phyloP scores from a whole-genome alignment of 345 rosid genomes.

The Hypericum perforatum region DNA sequence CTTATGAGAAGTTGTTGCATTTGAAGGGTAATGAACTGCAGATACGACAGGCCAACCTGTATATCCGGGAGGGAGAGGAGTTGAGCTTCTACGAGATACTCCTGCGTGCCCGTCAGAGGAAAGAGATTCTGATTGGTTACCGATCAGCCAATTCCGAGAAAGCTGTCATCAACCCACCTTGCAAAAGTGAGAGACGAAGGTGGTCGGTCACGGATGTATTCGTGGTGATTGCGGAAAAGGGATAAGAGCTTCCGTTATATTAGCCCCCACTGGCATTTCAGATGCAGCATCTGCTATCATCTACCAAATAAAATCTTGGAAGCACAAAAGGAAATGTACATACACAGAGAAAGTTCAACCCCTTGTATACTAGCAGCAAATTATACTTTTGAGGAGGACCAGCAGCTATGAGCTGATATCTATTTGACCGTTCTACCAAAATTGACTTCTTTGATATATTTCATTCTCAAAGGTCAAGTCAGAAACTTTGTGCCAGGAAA shows the following conservation, averaged over 20 bases:
- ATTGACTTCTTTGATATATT: no score
- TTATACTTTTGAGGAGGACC: no score
- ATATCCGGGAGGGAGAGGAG: constrained; percentile 47
- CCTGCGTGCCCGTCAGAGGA: constrained; percentile 43
- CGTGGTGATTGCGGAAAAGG: constrained; percentile 54
- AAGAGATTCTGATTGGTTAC: constrained; percentile 60
- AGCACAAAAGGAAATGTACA: no score
- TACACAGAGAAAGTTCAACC: no score
- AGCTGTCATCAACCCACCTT: constrained; percentile 52
- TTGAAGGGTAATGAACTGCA: constrained; percentile 67
- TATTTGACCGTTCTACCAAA: no score
- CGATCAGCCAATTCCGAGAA: constrained; percentile 41
- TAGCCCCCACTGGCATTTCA: no score
- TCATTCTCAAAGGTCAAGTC: no score
- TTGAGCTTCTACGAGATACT: constrained; percentile 54
- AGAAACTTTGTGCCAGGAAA: no score
- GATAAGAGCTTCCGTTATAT: constrained; percentile 15
- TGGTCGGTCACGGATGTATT: constrained; percentile 49
- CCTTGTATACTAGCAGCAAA: no score
- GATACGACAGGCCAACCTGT: constrained; percentile 49
- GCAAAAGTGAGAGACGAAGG: constrained; percentile 35
- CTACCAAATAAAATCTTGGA: no score
- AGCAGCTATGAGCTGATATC: no score
- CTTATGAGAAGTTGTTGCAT: not conserved
- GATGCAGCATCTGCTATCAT: no score